Base-by-base conservation (phyloP, 495 filamentous ascomycete species). In the Echria macrotheca region DNA sequence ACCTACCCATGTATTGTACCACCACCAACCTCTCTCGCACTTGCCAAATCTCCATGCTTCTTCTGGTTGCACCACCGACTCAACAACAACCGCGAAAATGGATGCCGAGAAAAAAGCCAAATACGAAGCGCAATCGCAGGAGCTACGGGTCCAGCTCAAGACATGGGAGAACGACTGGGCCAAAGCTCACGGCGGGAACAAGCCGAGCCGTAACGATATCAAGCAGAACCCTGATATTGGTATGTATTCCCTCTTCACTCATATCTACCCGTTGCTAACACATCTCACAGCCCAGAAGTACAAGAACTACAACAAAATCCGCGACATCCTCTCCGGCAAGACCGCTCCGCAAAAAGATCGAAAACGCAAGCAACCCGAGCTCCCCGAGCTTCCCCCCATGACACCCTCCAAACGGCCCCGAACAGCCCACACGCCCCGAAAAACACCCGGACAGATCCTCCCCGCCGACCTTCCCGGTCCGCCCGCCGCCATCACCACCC, bases 81-180 rank as follows among this genome's bases (percentile, higher is more conserved):
- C n/a, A n/a, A n/a, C n/a, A n/a, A n/a, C n/a, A n/a, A n/a, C n/a
- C n/a, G n/a, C n/a, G n/a, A n/a, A n/a, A 1, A 77, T 80, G 76
- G 70, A 77, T 32, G 63, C 65, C 3, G 53, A 58, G 32, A 52
- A 65, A 24, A 63, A 54, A 52, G 59, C 56, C 14, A 51, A 57
- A 47, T 71, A 74, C 28, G 71, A 72, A 35, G 56, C 53, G 2
- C 64, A 65, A 25, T 73, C 68, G 1, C 66, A 70, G 37, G 51
- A 68, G 37, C 66, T 96, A 18, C 83, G 88, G 3, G 69, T 72
- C 8, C 86, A 95, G 52, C 69, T 98, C 24, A 98, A 96, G 65
- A 67, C 74, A 60, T 98, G 89, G 84, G 91, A 98, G 66, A 80
- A 77, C 55, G 69, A 77, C 5, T 96, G 93, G 71, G 79, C 86